Evolutionary conservation across 2,329 filamentous ascomycete genomes (phyloP).

Genomic region (Trichoderma simmonsii): DNA sequence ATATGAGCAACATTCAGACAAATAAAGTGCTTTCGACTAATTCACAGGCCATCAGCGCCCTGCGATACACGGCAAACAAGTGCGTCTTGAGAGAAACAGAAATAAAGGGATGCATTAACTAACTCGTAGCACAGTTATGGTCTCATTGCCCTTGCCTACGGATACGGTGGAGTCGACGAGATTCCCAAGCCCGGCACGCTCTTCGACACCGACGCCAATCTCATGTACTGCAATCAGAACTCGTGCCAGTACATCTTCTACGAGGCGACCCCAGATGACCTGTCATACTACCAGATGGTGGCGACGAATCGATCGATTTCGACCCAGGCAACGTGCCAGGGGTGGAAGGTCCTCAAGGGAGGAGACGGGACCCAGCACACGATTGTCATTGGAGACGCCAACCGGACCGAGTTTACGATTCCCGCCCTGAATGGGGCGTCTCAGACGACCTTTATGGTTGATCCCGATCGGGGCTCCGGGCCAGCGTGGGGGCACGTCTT

Average conservation of each 20-base stretch:
- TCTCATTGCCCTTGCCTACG: slow-evolving; percentile 33
- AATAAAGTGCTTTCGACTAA: slow-evolving; percentile 28
- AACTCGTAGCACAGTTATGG: slow-evolving; percentile 35
- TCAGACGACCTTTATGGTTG: slow-evolving; percentile 39
- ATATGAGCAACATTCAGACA: slow-evolving; percentile 36
- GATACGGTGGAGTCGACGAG: slow-evolving; percentile 20
- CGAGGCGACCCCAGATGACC: slow-evolving; percentile 28
- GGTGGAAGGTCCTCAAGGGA: slow-evolving; percentile 30
- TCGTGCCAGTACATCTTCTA: slow-evolving; percentile 38
- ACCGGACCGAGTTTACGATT: slow-evolving; percentile 25
- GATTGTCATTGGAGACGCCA: slow-evolving; percentile 29
- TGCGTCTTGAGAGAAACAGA: slow-evolving; percentile 13
- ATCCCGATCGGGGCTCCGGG: slow-evolving; percentile 26
- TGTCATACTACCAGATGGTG: slow-evolving; percentile 23
- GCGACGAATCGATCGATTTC: slow-evolving; percentile 35
- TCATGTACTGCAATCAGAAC: slow-evolving; percentile 33
- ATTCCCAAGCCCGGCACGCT: slow-evolving; percentile 32
- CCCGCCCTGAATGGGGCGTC: slow-evolving; percentile 30
- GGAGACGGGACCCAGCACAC: slow-evolving; percentile 30
- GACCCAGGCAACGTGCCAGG: slow-evolving; percentile 29
- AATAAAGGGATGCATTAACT: neutral
- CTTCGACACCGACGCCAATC: slow-evolving; percentile 29
- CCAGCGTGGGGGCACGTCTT: slow-evolving; percentile 30
- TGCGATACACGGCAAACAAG: slow-evolving; percentile 44
- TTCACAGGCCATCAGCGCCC: slow-evolving; percentile 28